Base-by-base conservation (phyloP, 2,329 filamentous ascomycete species). In the Dissoconium aciculare region DNA sequence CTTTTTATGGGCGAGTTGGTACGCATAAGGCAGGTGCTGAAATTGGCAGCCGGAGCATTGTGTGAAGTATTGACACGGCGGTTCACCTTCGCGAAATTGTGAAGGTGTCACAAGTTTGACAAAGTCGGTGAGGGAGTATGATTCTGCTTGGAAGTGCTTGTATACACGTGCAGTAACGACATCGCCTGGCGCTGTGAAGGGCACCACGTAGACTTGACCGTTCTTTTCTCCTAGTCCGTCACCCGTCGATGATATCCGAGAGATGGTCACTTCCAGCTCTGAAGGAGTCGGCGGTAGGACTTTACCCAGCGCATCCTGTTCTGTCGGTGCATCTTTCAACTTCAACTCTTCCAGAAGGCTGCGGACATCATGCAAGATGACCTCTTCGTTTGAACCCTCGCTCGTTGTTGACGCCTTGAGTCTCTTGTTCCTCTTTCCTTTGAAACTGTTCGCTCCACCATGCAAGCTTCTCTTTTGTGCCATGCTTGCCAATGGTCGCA, bases 21-120 rank as follows among this genome's bases (percentile, higher is more conserved):
- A 78, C 16, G 68, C 58, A 55, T 95, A 95, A 32, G 82, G 73
- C 40, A 98, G 70, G 82, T 95, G 94, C 61, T 98, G 89, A 55
- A 95, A 85, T 58, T 98, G 89, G 53, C 89, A 98, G 17, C 89
- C 89, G 6, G 78, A 81, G 57, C 89, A 98, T 32, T 66, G 69
- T 24, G 72, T 63, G 51, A 98, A 98, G 63, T 98, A 95, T 45
- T 71, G 68, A 62, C 89, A 98, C 34, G 67, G 67, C 19, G 19
- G 19, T 21, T 67, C 65, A 47, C 89, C 79, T 46, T 93, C 77
- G 46, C 89, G 77, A 32, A 77, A 63, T 1, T 74, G 67, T 0
- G 81, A 84, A 0, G 85, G 74, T 34, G 69, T 71, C 19, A 75
- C 60, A 25, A 95, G 69, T 37, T 76, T 76, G 49, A 95, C 50